Evolutionary conservation across 164 flowering plant genomes (phyloP).

Genomic region (Vitis labrusca): DNA sequence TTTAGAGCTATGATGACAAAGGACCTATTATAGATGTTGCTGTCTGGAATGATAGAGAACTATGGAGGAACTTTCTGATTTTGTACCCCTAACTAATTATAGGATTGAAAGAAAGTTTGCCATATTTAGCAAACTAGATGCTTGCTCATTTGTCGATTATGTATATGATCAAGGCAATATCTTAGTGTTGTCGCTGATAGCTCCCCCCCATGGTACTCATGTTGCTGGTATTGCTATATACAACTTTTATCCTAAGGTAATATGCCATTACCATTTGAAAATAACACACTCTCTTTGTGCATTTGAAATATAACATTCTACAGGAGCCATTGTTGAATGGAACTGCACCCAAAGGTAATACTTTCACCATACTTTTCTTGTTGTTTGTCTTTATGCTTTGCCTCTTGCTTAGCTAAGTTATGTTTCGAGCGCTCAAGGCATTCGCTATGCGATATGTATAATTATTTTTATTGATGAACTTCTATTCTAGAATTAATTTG

Average conservation of each 20-base stretch:
- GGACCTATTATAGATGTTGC: constrained; percentile 97
- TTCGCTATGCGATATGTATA: no score
- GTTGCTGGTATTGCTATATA: constrained; percentile 87
- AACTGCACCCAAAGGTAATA: constrained; percentile 70
- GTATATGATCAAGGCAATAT: constrained; percentile 85
- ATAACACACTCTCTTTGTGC: background rate
- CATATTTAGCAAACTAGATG: constrained; percentile 90
- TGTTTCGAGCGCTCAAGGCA: no score
- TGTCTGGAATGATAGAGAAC: constrained; percentile 95
- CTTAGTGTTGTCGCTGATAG: constrained; percentile 91
- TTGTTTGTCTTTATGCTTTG: no score
- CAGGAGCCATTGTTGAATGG: constrained; percentile 57
- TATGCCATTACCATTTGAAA: background rate
- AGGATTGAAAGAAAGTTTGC: constrained; percentile 87
- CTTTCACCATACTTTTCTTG: no score
- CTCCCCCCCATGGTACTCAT: constrained; percentile 99
- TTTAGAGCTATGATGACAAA: constrained; percentile 86
- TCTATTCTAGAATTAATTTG: background rate
- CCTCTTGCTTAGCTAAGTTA: no score
- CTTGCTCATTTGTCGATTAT: constrained; percentile 83
- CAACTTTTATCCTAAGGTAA: constrained; percentile 90
- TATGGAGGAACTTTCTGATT: constrained; percentile 90
- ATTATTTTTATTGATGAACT: no score
- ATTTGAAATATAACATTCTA: background rate
- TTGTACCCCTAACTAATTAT: constrained; percentile 81